Evolutionary conservation across 306 rosid genomes (phyloP).

Genomic region (Rubus idaeus): DNA sequence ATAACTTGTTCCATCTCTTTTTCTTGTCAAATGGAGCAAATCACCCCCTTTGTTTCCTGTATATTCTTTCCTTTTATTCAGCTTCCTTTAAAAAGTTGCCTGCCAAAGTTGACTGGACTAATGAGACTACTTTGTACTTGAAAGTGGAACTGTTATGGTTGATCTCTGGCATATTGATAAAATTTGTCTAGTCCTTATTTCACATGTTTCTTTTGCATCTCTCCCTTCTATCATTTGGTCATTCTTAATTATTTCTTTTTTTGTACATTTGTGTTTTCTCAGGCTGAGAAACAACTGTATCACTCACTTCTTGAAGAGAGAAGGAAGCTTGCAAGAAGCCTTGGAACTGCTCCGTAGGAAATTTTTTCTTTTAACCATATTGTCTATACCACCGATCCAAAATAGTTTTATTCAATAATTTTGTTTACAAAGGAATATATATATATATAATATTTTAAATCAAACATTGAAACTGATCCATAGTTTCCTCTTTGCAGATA

Average conservation of each 20-base stretch:
- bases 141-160: not conserved
- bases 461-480: slow-evolving; percentile 1
- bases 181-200: not conserved
- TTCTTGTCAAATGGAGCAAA: not conserved
- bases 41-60: not conserved
- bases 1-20: not conserved
- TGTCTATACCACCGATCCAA: slow-evolving; percentile 14
- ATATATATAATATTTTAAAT: not conserved
- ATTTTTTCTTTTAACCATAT: slow-evolving; percentile 13
- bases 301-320: slow-evolving; percentile 84
- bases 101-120: not conserved
- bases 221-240: slow-evolving; percentile 13
- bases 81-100: not conserved
- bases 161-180: not conserved
- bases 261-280: slow-evolving; percentile 21
- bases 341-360: slow-evolving; percentile 87
- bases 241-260: slow-evolving; percentile 7
- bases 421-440: not conserved
- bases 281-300: slow-evolving; percentile 67
- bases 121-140: not conserved
- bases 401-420: slow-evolving; percentile 13
- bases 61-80: not conserved
- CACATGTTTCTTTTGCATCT: not conserved
- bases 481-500: slow-evolving; percentile 46
- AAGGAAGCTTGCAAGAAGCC: slow-evolving; percentile 67